Evolutionary conservation across 2,329 filamentous ascomycete species (phyloP).

Genomic region (Penicillium psychrosexuale): DNA sequence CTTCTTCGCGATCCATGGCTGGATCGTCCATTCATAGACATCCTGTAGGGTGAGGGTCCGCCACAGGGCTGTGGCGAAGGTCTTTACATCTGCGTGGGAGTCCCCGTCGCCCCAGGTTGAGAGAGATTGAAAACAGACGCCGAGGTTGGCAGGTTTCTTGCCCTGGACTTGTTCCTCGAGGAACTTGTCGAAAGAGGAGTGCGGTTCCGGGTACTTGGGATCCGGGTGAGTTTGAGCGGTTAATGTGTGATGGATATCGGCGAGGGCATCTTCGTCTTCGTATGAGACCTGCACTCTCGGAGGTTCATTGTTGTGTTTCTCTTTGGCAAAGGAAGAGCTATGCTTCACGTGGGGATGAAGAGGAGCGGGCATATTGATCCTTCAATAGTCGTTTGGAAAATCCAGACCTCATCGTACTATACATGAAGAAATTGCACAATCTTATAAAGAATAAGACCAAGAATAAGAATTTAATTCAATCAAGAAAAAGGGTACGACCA

Average conservation of each 20-base stretch:
- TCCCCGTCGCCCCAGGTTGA: slow-evolving; percentile 66
- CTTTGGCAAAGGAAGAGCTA: slow-evolving; percentile 18
- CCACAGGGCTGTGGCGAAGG: slow-evolving; percentile 65
- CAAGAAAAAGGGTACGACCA: neutral
- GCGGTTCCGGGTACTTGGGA: slow-evolving; percentile 36
- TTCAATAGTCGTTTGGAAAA: neutral
- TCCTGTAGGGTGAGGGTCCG: slow-evolving; percentile 76
- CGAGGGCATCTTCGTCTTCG: slow-evolving; percentile 32
- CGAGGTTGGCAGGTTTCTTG: slow-evolving; percentile 66
- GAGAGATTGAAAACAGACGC: slow-evolving; percentile 69
- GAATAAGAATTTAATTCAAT: neutral
- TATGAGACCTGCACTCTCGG: slow-evolving; percentile 28
- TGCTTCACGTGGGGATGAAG: slow-evolving; percentile 24
- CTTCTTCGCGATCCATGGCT: slow-evolving; percentile 46
- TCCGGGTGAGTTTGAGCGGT: slow-evolving; percentile 18
- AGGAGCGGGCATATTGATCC: slow-evolving; percentile 29
- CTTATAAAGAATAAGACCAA: neutral
- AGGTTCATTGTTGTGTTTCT: slow-evolving; percentile 11
- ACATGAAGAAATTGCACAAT: neutral
- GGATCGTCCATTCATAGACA: slow-evolving; percentile 53
- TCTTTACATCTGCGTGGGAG: slow-evolving; percentile 62
- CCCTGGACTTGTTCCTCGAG: slow-evolving; percentile 67
- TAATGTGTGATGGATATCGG: slow-evolving; percentile 31
- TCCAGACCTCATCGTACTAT: neutral
- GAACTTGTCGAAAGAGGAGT: slow-evolving; percentile 65